phyloP scores from a whole-genome alignment of 306 rosid genomes.

The Prunus dulcis region DNA sequence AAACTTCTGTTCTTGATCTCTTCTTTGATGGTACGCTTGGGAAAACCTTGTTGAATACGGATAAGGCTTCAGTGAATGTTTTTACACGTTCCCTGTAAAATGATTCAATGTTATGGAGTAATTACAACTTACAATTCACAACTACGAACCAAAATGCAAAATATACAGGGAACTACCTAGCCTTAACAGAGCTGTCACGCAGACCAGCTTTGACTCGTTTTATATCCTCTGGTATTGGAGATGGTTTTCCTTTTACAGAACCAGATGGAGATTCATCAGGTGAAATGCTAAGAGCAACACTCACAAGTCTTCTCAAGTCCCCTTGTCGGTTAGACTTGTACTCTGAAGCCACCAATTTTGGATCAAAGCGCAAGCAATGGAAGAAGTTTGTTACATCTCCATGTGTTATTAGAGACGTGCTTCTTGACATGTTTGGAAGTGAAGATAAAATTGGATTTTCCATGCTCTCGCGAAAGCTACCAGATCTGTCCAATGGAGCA shows the following conservation, averaged over 20 bases:
- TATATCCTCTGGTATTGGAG: constrained; percentile 69
- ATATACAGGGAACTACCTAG: constrained; percentile 69
- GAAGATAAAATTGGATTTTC: constrained; percentile 82
- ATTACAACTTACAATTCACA: constrained; percentile 19
- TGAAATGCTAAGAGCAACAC: constrained; percentile 67
- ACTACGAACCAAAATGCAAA: constrained; percentile 30
- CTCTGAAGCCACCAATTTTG: constrained; percentile 62
- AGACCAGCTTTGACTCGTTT: constrained; percentile 60
- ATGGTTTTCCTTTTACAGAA: constrained; percentile 72
- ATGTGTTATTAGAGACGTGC: constrained; percentile 56
- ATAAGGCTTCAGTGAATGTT: constrained; percentile 71
- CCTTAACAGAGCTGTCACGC: constrained; percentile 52
- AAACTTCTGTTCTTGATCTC: constrained; percentile 88
- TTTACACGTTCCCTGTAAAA: constrained; percentile 77
- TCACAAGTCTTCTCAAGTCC: constrained; percentile 64
- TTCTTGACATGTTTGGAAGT: constrained; percentile 85
- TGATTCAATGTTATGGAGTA: constrained; percentile 34
- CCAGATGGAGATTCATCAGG: constrained; percentile 83
- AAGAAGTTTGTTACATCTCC: constrained; percentile 71
- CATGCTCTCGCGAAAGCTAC: constrained; percentile 83
- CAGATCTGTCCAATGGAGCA: constrained; percentile 75
- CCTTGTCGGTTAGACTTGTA: constrained; percentile 67
- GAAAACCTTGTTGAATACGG: constrained; percentile 72
- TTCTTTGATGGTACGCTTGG: constrained; percentile 79
- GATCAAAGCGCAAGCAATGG: constrained; percentile 63